Base-by-base conservation (phyloP, 306 rosid genomes). In the Cyamopsis tetragonoloba region DNA sequence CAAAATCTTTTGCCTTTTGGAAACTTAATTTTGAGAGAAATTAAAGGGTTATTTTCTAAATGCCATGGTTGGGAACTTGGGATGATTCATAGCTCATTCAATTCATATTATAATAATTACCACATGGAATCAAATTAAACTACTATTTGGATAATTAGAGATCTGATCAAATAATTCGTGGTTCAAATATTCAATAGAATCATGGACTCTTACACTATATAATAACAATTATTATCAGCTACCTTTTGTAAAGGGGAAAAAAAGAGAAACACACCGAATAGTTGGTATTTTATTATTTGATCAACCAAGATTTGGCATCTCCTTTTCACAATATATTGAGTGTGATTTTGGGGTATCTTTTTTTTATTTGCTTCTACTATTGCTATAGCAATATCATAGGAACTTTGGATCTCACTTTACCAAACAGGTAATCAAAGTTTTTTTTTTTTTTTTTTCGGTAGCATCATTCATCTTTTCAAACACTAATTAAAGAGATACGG, bases 341-440 rank as follows among this genome's bases (percentile, higher is more conserved):
- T 62, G 77, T 74, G 92, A 84, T 79, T 75, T 82, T 63, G 75
- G 76, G 73, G 78, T 80, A 88, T 83, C 80, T 77, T 83, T 81
- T 68, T 75, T 74, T 18, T 71, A 70, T 57, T 72, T 70, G 81
- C 58, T 72, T 83, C 83, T 55, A 81, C 87, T 19, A 72, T 68
- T 55, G 79, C 87, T 19, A 72, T 68, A 4, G 37, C 83, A 74
- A 79, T 69, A 78, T 70, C 54, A 66, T 72, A 14, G 81, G 84
- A 75, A 48, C 66, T 78, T 74, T 82, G 75, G 84, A 84, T 74
- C 77, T 78, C 81, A 75, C 86, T 87, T 91, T 76, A 82, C 79
- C 81, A 82, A 83, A 82, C 85, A 77, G 65, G 74, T 22, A 66
- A 82, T 78, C 64, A 77, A 74, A 76, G 69, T 79, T 27, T 68